Evolutionary conservation across 352 stramenopile species (phyloP), one percentile per base, ranked within the genome.

Genomic region (Phytophthora citricola): DNA sequence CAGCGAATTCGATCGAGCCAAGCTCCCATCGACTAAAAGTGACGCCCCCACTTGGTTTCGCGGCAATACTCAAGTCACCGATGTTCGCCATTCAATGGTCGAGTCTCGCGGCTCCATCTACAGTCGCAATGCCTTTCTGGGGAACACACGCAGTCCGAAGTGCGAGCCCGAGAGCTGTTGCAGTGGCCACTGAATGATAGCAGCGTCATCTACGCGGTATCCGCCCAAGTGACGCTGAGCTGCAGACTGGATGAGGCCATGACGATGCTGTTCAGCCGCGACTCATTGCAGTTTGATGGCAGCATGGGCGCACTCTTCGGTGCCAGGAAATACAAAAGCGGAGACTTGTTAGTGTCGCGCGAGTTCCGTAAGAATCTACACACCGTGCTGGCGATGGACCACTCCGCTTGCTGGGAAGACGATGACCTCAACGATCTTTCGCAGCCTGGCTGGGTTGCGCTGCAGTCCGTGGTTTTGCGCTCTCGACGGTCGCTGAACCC

Each of bases 221-320:
- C 85, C 5, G 74, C 76, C 11, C 80, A 89, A 52, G 83, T 81
- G 10, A 77, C 85, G 10, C 63, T 92, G 4, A 74, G 73, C 32
- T 90, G 84, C 52, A 66, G 77, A 32, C 26, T 90, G 26, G 62
- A 77, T 14, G 84, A 92, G 34, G 81, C 79, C 1, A 64, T 89
- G 50, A 81, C 80, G 8, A 76, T 79, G 71, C 73, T 92, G 12
- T 92, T 91, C 57, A 90, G 76, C 47, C 74, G 71, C n/a, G 79
- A 92, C 7, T 20, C 58, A 8, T 50, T 79, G 27, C 77, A 90
- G 39, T 81, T 86, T 43, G 75, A 86, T 56, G 66, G 66, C 12
- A 87, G 71, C 31, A 89, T 90, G 81, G 66, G 66, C 9, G 73
- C 84, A 2, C 70, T 91, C 15, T 92, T 87, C 49, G 73, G 69